These are phyloP conservation scores for Solanum aculeatissimum DNA, from an alignment of 305 asterid genomes.

Conservation along the genomic window DNA sequence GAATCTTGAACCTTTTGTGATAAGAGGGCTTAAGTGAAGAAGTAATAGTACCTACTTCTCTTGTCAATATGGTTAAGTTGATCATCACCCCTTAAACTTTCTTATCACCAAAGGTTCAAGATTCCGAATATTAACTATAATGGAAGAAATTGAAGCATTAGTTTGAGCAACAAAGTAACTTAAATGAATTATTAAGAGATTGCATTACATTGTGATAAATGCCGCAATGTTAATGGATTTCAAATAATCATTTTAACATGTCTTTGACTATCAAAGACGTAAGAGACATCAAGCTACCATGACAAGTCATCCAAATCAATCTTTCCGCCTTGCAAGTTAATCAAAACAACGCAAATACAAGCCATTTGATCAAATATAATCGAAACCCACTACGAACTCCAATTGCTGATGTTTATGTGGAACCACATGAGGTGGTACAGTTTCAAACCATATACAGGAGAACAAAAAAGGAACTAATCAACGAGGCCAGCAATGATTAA, in stretches of 20 bases:
- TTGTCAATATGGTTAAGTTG: background rate
- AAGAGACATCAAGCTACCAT: constrained; percentile 31
- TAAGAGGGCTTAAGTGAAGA: background rate
- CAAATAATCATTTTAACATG: background rate
- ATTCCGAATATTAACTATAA: background rate
- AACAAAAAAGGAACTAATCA: background rate
- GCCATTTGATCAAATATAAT: background rate
- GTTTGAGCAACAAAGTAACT: background rate
- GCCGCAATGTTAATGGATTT: background rate
- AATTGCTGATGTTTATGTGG: background rate
- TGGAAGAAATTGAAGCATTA: background rate
- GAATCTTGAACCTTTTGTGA: background rate
- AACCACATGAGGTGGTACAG: background rate
- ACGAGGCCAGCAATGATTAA: background rate
- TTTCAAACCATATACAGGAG: background rate
- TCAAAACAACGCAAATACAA: background rate
- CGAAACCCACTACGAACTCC: background rate
- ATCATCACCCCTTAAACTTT: background rate
- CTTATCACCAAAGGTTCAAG: background rate
- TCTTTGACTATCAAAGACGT: background rate
- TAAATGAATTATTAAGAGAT: background rate
- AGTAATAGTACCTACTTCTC: background rate
- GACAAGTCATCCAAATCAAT: constrained; percentile 9
- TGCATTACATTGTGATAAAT: background rate
- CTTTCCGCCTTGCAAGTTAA: background rate